Evolutionary conservation across 805 yeast species (phyloP).

Genomic region (Starmerella ratchasimensis): DNA sequence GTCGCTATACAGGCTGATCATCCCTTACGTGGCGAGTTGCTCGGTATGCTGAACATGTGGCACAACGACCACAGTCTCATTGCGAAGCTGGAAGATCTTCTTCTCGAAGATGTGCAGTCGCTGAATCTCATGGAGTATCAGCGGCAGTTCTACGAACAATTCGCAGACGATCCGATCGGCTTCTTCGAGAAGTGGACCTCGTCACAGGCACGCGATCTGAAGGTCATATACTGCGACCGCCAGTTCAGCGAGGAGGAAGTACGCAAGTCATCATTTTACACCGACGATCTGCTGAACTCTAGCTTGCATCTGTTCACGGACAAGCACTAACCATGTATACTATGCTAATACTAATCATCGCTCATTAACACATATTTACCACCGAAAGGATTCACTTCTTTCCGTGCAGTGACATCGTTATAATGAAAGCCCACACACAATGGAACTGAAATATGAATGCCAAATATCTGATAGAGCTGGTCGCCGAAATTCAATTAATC

Average conservation of each 20-base stretch:
- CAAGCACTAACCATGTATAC: conserved; percentile 7
- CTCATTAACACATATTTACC: no score
- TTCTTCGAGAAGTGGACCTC: conserved; percentile 63
- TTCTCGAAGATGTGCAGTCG: conserved; percentile 36
- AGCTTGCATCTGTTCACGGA: conserved; percentile 65
- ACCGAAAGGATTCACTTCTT: no score
- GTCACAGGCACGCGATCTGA: conserved; percentile 71
- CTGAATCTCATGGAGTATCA: conserved; percentile 44
- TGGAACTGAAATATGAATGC: no score
- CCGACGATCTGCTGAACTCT: conserved; percentile 63
- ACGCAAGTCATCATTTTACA: conserved; percentile 69
- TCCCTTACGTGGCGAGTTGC: conserved; percentile 26
- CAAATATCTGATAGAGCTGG: no score
- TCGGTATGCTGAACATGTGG: conserved; percentile 30
- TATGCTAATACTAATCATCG: no score
- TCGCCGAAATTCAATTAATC: no score
- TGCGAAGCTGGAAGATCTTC: conserved; percentile 32
- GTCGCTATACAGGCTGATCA: conserved; percentile 44
- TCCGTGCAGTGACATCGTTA: no score
- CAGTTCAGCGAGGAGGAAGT: conserved; percentile 81
- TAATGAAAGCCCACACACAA: no score
- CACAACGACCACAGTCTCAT: conserved; percentile 31
- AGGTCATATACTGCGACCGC: conserved; percentile 77
- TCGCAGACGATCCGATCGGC: conserved; percentile 63
- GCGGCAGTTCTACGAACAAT: conserved; percentile 61